phyloP scores from a whole-genome alignment of 2,329 filamentous ascomycete species.

The Diplodia sapinea region DNA sequence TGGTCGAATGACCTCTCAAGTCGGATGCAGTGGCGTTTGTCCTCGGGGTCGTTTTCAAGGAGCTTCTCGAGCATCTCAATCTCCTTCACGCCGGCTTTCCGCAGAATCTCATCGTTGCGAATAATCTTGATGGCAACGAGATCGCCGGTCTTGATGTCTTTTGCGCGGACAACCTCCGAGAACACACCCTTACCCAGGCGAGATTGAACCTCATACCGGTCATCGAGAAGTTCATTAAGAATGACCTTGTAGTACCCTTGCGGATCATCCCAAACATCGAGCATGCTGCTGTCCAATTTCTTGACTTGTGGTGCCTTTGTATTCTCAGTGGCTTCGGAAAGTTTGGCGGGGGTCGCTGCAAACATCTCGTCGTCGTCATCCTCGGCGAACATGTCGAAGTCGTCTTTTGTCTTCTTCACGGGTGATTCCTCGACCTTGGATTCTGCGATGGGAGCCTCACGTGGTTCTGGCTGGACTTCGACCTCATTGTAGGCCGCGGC shows the following conservation, averaged over 20 bases:
- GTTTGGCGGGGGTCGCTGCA: constrained; percentile 70
- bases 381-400: constrained; percentile 69
- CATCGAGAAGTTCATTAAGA: constrained; percentile 85
- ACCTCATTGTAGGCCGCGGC: constrained; percentile 31
- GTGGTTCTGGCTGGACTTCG: constrained; percentile 57
- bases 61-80: constrained; percentile 91
- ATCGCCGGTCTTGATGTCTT: constrained; percentile 68
- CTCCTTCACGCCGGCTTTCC: constrained; percentile 91
- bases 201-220: constrained; percentile 86
- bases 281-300: constrained; percentile 71
- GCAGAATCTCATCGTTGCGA: constrained; percentile 76
- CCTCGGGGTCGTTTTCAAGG: constrained; percentile 81
- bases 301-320: constrained; percentile 50
- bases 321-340: constrained; percentile 54
- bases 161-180: constrained; percentile 89
- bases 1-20: constrained; percentile 90
- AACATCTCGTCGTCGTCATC: constrained; percentile 83
- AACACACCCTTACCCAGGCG: constrained; percentile 94
- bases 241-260: constrained; percentile 98
- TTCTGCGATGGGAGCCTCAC: constrained; percentile 58
- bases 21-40: constrained; percentile 89
- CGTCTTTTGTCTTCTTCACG: constrained; percentile 54
- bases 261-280: constrained; percentile 76
- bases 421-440: constrained; percentile 41
- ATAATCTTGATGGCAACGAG: constrained; percentile 98